Evolutionary conservation across 1,139 yeast genomes (phyloP), one percentile per base, ranked within the genome.

Genomic region (Eremothecium sinecaudum): DNA sequence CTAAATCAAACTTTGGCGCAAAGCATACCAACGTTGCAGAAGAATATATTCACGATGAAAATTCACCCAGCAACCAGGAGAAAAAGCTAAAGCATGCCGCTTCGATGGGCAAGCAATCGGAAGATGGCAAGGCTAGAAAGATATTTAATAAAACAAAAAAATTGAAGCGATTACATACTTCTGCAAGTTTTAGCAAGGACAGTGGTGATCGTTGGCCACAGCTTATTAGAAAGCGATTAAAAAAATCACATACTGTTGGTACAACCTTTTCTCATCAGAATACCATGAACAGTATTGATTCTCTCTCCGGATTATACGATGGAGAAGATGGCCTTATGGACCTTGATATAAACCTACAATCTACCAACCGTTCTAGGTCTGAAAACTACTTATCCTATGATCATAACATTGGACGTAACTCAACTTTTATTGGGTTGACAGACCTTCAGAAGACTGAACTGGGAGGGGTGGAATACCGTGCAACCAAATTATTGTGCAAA

Each of bases 381-480:
- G 62, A 76, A 1, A 69, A 66, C 43, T 90, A 87, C 50, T 64
- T 90, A 25, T 84, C 96, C 0, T 87, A 94, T 87, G 72, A 71
- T 18, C 97, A 98, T 0, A 84, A 59, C 5, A 71, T 92, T 31
- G 98, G 96, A n/a, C 72, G 97, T 55, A 92, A 92, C 58, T 90
- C 98, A 1, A 81, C 87, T 0, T 90, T 90, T 63, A 81, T 83
- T 2, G 79, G 79, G 19, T 61, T 90, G 37, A 75, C 82, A 2
- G 84, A 77, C 18, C 79, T 73, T 16, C 97, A 92, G 56, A 84
- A 84, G 49, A 93, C 81, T 40, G 99, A 90, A 56, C 62, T 90
- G 29, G 99, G 98, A 21, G 99, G 98, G 35, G 95, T 90, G 8
- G 99, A 90, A 53, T 92, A 90, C 53, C 71, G 97, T 32, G 86